Base-by-base conservation (phyloP, 805 yeast genomes). In the Saturnispora sekii region DNA sequence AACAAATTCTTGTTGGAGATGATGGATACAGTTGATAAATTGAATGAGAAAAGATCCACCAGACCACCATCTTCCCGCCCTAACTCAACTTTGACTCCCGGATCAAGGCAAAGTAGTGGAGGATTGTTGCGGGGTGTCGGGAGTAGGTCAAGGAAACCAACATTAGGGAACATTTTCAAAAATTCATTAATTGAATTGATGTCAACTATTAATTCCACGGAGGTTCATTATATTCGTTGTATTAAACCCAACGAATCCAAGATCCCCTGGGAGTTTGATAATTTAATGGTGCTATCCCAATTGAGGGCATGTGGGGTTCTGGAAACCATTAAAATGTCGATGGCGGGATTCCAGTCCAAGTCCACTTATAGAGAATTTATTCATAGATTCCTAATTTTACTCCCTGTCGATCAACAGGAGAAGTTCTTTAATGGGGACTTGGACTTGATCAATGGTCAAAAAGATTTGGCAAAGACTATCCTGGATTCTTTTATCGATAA, bases 291-390 rank as follows among this genome's bases (percentile, higher is more conserved):
- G 7, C 72, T 93, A 47, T 81, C 95, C 4, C 98, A 90, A 63
- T 72, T 90, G 49, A 77, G 98, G 60, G 98, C 98, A 3, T 90
- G 98, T 70, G 98, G 98, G 80, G 97, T 90, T 38, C 71, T 90
- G 53, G 98, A 90, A 62, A 90, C 98, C 1, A 90, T 90, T 58
- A 72, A 95, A 56, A 90, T 90, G 37, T 89, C 97, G 1, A 87
- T 96, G 66, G 97, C 95, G 40, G 98, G 98, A 29, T 90, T 89
- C 73, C 98, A 97, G n/a, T 83, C 96, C 0, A 74, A 96, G 60
- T 87, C 96, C 84, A 78, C 95, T 1, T 90, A 86, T 59, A 87
- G 79, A 42, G 97, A 93, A 58, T 90, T 90, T 68, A 93, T 89
- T 16, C 75, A 79, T 50, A 77, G 96, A 59, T 90, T 88, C 61